Conservation (phyloP, 129 eudicot species). For the Pittosporum tobira region DNA sequence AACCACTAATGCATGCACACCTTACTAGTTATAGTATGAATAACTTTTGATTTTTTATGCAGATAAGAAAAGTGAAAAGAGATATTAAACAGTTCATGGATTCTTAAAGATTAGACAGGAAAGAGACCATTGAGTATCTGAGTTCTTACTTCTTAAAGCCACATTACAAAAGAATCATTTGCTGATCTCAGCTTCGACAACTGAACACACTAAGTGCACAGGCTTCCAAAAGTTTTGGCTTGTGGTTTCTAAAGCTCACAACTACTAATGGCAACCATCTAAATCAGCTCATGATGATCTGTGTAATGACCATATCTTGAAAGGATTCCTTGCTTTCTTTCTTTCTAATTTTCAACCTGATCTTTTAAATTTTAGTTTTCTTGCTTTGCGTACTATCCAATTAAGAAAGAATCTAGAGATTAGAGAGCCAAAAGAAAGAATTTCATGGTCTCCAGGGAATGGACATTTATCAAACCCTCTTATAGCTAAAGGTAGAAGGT, state of each 20-base stretch:
- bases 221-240: slow-evolving; percentile 11
- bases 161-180: slow-evolving; percentile 11
- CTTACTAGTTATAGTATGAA: neutral
- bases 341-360: slow-evolving; percentile 1
- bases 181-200: slow-evolving; percentile 14
- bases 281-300: slow-evolving; percentile 12
- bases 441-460: slow-evolving; percentile 27
- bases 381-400: slow-evolving; percentile 56
- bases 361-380: slow-evolving; percentile 29
- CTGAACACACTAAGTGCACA: slow-evolving; percentile 6
- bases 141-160: slow-evolving; percentile 3
- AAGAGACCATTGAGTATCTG: slow-evolving; percentile 8
- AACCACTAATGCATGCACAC: neutral
- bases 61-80: slow-evolving; percentile 16
- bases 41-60: slow-evolving; percentile 21
- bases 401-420: slow-evolving; percentile 51
- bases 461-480: slow-evolving; percentile 27
- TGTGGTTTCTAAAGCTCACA: slow-evolving; percentile 7
- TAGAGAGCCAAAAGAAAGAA: slow-evolving; percentile 33
- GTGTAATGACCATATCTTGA: slow-evolving; percentile 5
- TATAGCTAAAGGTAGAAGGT: slow-evolving; percentile 33
- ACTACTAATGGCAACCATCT: slow-evolving; percentile 10
- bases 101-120: slow-evolving; percentile 13
- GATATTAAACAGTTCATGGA: slow-evolving; percentile 10
- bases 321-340: neutral